Evolutionary conservation across 2,329 filamentous ascomycete species (phyloP).

Genomic region (Alternaria longipes): DNA sequence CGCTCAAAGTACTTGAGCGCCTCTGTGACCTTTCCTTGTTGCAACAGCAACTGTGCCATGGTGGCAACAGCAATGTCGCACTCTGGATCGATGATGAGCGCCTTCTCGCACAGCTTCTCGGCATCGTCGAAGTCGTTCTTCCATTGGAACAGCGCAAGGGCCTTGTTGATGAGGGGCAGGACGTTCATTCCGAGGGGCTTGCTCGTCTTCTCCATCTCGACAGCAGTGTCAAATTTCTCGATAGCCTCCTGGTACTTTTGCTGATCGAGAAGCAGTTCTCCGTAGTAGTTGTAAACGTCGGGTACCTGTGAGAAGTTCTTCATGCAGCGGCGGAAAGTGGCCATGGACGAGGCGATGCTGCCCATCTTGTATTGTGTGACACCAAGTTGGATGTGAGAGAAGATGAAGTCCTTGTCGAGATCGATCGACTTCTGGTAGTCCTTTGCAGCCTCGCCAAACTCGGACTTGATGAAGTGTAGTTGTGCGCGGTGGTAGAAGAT

Average conservation of each 20-base stretch:
- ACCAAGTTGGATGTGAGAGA: slow-evolving; percentile 98
- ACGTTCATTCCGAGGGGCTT: slow-evolving; percentile 98
- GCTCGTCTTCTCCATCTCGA: slow-evolving; percentile 95
- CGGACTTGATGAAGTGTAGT: slow-evolving; percentile 95
- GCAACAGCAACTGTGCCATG: slow-evolving; percentile 95
- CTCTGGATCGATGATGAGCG: slow-evolving; percentile 96
- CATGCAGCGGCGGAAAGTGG: slow-evolving; percentile 94
- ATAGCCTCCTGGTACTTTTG: slow-evolving; percentile 95
- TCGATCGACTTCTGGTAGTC: slow-evolving; percentile 99
- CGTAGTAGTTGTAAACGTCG: slow-evolving; percentile 99
- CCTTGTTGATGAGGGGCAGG: slow-evolving; percentile 97
- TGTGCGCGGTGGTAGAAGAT: slow-evolving; percentile 99
- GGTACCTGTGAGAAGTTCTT: slow-evolving; percentile 98
- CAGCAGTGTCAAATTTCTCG: slow-evolving; percentile 97
- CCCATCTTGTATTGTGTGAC: slow-evolving; percentile 99
- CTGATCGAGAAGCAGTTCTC: slow-evolving; percentile 95
- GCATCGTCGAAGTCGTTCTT: slow-evolving; percentile 96
- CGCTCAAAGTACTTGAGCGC: slow-evolving; percentile 97
- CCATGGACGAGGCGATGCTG: slow-evolving; percentile 96
- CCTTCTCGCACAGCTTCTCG: slow-evolving; percentile 96
- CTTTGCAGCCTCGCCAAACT: slow-evolving; percentile 92
- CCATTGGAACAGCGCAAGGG: slow-evolving; percentile 95
- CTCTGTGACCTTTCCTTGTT: slow-evolving; percentile 96
- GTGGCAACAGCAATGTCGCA: slow-evolving; percentile 99
- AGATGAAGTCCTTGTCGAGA: slow-evolving; percentile 94